Conservation (phyloP, 2,329 filamentous ascomycete genomes). For the Monilinia aucupariae region DNA sequence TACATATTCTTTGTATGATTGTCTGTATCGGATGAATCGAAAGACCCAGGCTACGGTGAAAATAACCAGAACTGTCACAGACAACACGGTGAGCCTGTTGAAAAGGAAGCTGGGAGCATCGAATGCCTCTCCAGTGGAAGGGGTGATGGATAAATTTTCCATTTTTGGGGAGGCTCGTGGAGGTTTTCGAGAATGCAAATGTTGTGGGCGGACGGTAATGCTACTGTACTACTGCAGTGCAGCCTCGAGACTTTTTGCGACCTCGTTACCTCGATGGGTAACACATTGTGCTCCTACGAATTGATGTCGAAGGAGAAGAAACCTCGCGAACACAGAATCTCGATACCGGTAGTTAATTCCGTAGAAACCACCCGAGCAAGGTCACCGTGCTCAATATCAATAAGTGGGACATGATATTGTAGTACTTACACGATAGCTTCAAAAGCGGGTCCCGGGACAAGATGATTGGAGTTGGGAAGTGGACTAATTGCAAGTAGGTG, state of each 20-base stretch:
- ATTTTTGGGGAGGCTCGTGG: background rate
- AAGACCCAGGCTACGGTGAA: background rate
- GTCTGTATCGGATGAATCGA: slow-evolving; percentile 4
- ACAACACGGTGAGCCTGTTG: background rate
- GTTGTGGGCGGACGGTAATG: background rate
- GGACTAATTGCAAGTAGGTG: too few species aligned
- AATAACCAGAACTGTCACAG: background rate
- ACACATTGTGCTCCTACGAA: background rate
- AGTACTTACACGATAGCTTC: background rate
- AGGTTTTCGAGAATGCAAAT: background rate
- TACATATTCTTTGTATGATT: slow-evolving; percentile 9
- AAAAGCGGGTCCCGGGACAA: too few species aligned
- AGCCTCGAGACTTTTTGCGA: background rate
- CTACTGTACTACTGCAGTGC: background rate
- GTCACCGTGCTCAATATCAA: too few species aligned
- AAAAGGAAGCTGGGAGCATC: background rate
- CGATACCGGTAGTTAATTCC: too few species aligned
- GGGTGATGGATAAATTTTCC: background rate
- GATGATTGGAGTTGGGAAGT: too few species aligned
- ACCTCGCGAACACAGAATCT: too few species aligned
- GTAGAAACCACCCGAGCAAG: too few species aligned
- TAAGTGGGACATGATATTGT: background rate
- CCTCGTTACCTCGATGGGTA: background rate
- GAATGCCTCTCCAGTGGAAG: too few species aligned
- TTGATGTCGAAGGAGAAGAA: too few species aligned